A percentile compares a stretch with the other conserved stretches of the same genome.
phyloP scores from a whole-genome alignment of 331 rosid genomes.

The Quercus phellos region DNA sequence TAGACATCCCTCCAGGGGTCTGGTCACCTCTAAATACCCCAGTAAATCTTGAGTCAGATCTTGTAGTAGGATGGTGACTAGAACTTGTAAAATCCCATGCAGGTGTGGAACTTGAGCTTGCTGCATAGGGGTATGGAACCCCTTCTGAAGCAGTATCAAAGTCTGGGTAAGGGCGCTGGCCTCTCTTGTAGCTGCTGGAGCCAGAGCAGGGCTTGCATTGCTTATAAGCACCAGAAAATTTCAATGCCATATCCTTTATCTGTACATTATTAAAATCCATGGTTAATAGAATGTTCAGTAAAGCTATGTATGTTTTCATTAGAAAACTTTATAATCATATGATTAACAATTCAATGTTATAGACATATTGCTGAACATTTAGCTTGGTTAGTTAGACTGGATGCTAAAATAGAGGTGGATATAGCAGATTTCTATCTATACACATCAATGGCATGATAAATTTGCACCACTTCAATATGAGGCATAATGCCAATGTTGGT shows the following conservation, averaged over 20 bases:
- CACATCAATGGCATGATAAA: neutral
- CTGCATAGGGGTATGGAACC: constrained; percentile 75
- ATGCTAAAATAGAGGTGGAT: neutral
- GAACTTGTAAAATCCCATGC: constrained; percentile 73
- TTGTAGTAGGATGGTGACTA: constrained; percentile 37
- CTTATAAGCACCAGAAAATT: constrained; percentile 64
- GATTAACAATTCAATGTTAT: neutral
- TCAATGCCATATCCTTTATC: constrained; percentile 89
- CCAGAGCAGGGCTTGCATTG: constrained; percentile 76
- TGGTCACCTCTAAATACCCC: constrained; percentile 38
- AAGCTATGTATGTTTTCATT: neutral
- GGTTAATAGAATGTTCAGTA: neutral
- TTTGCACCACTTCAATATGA: neutral
- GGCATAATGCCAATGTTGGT: neutral
- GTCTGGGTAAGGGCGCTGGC: constrained; percentile 62
- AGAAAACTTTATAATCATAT: neutral
- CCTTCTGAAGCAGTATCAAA: constrained; percentile 77
- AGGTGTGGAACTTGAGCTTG: constrained; percentile 76
- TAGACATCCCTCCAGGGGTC: constrained; percentile 48
- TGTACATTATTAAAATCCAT: constrained; percentile 24
- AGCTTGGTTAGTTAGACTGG: neutral
- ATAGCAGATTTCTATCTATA: neutral
- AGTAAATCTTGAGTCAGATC: constrained; percentile 54
- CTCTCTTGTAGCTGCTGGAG: constrained; percentile 58
- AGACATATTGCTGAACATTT: neutral